Evolutionary conservation across 225 moss, liverwort and hornwort species (phyloP), one percentile per base, ranked within the genome.

Genomic region (Straminergon stramineum): DNA sequence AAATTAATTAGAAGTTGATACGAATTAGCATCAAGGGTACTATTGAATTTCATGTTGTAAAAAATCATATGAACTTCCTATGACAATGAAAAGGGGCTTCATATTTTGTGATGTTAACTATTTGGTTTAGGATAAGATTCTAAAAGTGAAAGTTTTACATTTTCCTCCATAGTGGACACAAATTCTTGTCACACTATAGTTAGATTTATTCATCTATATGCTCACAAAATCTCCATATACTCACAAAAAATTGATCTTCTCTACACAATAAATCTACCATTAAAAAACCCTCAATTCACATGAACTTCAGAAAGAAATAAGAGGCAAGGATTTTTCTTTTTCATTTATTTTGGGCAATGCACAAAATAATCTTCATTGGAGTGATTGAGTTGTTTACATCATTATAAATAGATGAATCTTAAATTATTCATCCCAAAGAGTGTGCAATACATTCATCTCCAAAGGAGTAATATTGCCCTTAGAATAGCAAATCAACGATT

Each of bases 131-230:
- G 2, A 11, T 31, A 48, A 10, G 27, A 74, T 17, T 43, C 0
- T 27, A 17, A 3, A 30, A 30, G 3, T 48, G 1, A 28, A 43
- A 27, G 4, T 75, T 18, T 75, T 75, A 30, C 0, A 17, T 18
- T 75, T 75, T 75, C 28, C 1, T 45, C 4, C 1, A 48, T 18
- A 48, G 28, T 45, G n/a, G 45, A 74, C 0, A 15, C 28, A 28
- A 43, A 28, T 45, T 21, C 27, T 3, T 43, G 6, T 75, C 11
- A 48, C 4, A 17, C 7, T 30, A 18, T n/a, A n/a, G n/a, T n/a
- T 2, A 31, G 4, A 30, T 48, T 30, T 48, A 18, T 48, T 21
- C 0, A 0, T 32, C 12, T 19, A 12, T 0, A 0, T 75, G 19
- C 12, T 75, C 0, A 32, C 19, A 32, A 51, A 48, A 18, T 0